These are phyloP conservation scores for Colletotrichum abscissum DNA, from an alignment of 2,329 filamentous ascomycete species.

Conservation along the genomic window DNA sequence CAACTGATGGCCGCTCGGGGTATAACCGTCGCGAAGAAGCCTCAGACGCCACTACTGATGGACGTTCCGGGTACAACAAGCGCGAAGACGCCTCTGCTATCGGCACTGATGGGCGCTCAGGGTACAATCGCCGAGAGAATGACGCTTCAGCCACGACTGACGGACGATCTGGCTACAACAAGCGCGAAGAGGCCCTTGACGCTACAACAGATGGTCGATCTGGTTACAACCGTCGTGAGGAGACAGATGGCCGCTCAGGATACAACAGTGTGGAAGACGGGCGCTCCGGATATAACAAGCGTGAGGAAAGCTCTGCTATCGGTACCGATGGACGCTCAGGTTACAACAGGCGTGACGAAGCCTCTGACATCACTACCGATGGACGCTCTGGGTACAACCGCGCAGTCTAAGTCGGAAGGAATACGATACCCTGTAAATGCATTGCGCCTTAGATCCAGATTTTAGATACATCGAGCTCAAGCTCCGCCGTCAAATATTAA, in stretches of 20 bases:
- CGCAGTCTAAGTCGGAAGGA: neutral
- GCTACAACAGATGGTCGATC: neutral
- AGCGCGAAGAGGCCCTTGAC: neutral
- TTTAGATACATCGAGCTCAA: neutral
- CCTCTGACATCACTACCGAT: no score
- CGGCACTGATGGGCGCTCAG: neutral
- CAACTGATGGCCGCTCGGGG: neutral
- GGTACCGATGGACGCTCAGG: neutral
- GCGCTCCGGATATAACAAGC: neutral
- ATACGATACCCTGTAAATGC: no score
- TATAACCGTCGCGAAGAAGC: neutral
- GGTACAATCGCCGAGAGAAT: no score
- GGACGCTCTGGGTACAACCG: neutral
- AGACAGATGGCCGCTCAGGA: neutral
- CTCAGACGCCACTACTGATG: neutral
- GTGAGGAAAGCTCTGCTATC: neutral
- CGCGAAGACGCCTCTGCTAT: no score
- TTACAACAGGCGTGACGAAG: neutral
- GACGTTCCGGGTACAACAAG: neutral
- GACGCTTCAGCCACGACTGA: neutral
- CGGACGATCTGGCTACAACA: neutral
- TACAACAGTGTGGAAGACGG: neutral
- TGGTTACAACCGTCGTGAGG: constrained; percentile 1
- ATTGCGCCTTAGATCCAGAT: neutral
- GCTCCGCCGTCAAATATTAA: neutral